These are phyloP conservation scores for Aspergillus luchuensis DNA, from an alignment of 2,329 filamentous ascomycete species.

Conservation along the genomic window DNA sequence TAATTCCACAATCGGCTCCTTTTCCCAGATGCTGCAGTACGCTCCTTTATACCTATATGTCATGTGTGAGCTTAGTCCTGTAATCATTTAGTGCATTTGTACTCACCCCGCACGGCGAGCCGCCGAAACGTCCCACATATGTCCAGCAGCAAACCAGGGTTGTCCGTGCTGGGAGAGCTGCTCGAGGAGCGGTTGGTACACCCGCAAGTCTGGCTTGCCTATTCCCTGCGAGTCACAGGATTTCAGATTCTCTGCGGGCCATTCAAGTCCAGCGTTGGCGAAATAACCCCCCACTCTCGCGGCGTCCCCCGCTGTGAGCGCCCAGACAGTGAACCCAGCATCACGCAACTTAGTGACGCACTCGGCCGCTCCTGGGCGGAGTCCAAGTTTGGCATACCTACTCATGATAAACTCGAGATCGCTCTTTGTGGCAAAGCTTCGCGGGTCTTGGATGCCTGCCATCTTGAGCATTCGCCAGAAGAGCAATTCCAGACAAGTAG, in stretches of 20 bases:
- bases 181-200: conserved; percentile 28
- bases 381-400: conserved; percentile 34
- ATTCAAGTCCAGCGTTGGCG: conserved; percentile 24
- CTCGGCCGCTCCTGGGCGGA: conserved; percentile 41
- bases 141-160: conserved; percentile 35
- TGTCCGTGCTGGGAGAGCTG: conserved; percentile 21
- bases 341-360: conserved; percentile 40
- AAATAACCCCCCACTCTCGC: conserved; percentile 30
- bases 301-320: conserved; percentile 31
- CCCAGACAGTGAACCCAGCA: conserved; percentile 34
- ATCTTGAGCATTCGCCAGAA: conserved; percentile 50
- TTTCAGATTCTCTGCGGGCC: conserved; percentile 28
- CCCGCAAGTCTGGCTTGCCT: conserved; percentile 30
- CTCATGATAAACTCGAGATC: conserved; percentile 42
- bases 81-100: neutral
- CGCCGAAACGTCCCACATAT: conserved; percentile 36
- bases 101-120: conserved; percentile 29
- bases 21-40: conserved; percentile 27
- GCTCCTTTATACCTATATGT: conserved; percentile 28
- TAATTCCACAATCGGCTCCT: conserved; percentile 26
- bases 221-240: conserved; percentile 30
- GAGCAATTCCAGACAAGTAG: conserved; percentile 39
- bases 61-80: neutral
- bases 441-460: conserved; percentile 43
- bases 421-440: conserved; percentile 39